Conservation (phyloP, 75 land plant genomes). For the Picea sitchensis region DNA sequence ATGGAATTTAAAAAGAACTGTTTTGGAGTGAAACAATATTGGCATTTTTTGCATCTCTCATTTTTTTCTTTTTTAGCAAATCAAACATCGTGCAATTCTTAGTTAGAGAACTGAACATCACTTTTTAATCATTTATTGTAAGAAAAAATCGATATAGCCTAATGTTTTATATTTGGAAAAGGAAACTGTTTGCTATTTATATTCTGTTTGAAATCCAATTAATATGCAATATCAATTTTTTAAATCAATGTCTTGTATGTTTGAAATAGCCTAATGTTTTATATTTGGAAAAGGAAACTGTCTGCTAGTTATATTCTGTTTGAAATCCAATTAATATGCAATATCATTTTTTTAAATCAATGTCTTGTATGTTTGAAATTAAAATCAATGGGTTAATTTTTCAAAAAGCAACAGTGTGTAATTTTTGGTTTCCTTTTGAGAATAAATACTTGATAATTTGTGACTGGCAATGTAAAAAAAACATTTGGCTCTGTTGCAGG, state of each 20-base stretch:
- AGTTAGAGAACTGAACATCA: background rate
- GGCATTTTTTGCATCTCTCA: background rate
- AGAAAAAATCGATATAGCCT: background rate
- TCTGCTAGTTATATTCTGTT: background rate
- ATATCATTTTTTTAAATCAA: background rate
- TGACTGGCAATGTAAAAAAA: background rate
- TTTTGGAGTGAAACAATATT: background rate
- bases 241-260: background rate
- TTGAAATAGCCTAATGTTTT: background rate
- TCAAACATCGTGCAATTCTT: background rate
- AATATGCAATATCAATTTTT: background rate
- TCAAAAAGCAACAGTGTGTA: too few relatives aligned
- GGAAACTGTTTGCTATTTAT: background rate
- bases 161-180: background rate
- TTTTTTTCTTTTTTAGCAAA: background rate
- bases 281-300: background rate
- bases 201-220: background rate
- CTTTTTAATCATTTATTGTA: background rate
- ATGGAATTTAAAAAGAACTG: background rate
- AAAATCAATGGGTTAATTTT: too few relatives aligned
- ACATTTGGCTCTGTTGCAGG: constrained; percentile 30
- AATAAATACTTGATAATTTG: background rate
- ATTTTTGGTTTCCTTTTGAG: background rate
- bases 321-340: background rate
- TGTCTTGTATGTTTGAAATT: background rate